Conservation (phyloP, 164 flowering plant genomes). For the Vitis riparia region DNA sequence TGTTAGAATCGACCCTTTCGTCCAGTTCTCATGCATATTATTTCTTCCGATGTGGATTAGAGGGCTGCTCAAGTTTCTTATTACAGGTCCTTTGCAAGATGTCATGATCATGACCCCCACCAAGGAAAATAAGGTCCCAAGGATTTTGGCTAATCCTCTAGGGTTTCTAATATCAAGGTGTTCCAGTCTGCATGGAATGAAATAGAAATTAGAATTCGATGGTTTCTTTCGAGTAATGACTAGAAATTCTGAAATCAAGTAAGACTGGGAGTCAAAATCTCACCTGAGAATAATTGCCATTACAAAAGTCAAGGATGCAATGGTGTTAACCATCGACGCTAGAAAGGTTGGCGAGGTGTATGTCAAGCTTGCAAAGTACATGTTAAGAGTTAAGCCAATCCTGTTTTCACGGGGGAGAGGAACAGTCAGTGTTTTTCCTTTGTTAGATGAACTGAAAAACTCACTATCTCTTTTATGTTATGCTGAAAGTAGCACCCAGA, state of each 20-base stretch:
- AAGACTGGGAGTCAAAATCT: neutral
- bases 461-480: too few species aligned
- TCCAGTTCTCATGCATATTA: slow-evolving; percentile 54
- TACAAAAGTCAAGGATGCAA: slow-evolving; percentile 68
- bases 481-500: too few species aligned
- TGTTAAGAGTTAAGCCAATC: slow-evolving; percentile 68
- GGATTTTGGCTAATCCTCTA: slow-evolving; percentile 67
- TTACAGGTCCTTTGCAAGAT: slow-evolving; percentile 61
- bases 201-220: neutral
- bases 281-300: slow-evolving; percentile 72
- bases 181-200: slow-evolving; percentile 50
- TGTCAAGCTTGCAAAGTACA: slow-evolving; percentile 77
- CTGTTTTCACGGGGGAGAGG: slow-evolving; percentile 25
- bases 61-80: slow-evolving; percentile 44
- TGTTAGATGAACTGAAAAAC: too few species aligned
- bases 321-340: slow-evolving; percentile 49
- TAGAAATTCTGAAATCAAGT: neutral
- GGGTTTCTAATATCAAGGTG: slow-evolving; percentile 39
- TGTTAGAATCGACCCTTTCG: slow-evolving; percentile 72
- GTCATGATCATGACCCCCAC: slow-evolving; percentile 80
- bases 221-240: too few species aligned
- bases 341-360: slow-evolving; percentile 83
- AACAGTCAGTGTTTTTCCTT: too few species aligned
- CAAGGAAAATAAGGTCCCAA: slow-evolving; percentile 69
- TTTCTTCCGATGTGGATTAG: slow-evolving; percentile 46